Base-by-base conservation (phyloP, 305 asterid species). In the Solanum hybrid region DNA sequence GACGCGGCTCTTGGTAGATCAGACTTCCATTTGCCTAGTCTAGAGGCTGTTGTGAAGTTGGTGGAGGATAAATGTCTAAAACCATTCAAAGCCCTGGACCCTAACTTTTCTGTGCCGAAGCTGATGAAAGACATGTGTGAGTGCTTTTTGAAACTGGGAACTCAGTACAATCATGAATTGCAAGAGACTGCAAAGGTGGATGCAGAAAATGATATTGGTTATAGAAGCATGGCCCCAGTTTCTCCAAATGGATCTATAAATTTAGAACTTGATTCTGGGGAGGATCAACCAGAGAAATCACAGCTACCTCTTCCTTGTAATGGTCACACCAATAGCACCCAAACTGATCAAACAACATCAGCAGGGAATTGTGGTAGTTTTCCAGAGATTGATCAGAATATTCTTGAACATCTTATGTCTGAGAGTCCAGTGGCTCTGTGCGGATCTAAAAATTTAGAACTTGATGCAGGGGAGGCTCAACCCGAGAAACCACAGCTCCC, bases 71-170 rank as follows among this genome's bases (percentile, higher is more conserved):
- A 92, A 88, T 94, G 90, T 89, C 93, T 94, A 73, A 90, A 91
- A 81, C 88, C 93, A 89, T 91, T 91, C 91, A 89, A 93, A 91
- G 77, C 79, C 37, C 89, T 89, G 91, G 94, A 92, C 81, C 91
- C 93, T 6, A 90, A 90, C 76, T 89, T 92, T 90, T 92, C 96
- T 69, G 87, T 92, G 89, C 89, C 76, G 89, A 89, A 91, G 37
- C 88, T 95, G 42, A 92, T 96, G 96, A 92, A 92, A 57, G 95
- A 95, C 89, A 92, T 90, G 89, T 95, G 97, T 37, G 92, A 90
- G 81, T 86, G 93, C 90, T 89, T 95, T 92, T 87, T 93, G 93
- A 93, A 93, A 90, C 90, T 92, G 24, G 96, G 95, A 88, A 91
- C 94, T n/a, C 93, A 89, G 75, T 76, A 89, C 61, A 20, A 22